Base-by-base conservation (phyloP, 257 asterid genomes). In the Salvia hispanica region DNA sequence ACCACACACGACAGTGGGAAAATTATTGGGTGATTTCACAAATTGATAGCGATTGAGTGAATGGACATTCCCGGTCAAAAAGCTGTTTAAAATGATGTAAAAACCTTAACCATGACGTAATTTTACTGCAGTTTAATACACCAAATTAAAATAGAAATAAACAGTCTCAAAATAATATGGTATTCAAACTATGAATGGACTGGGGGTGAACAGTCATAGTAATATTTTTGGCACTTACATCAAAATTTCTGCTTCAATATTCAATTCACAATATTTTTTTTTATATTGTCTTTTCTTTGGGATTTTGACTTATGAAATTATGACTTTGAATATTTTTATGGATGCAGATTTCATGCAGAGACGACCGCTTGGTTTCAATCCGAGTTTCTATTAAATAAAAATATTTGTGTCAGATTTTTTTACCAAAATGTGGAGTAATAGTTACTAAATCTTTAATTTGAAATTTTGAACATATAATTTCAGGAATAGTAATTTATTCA, bases 41-140 rank as follows among this genome's bases (percentile, higher is more conserved):
- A 68, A 62, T 14, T 37, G 75, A 69, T 56, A 58, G 64, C 45
- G 71, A 69, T 55, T 47, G 75, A 46, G 64, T 43, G 75, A 46
- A 58, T 43, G 44, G 72, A 64, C 44, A 62, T 6, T 46, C 57
- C 34, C 12, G 68, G 48, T 46, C 66, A 70, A 73, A 45, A 73
- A 21, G 77, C 70, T 73, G 55, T 39, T n/a, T 6, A 33, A 47
- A 67, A 12, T 36, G 12, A 50, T 56, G 66, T 62, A 9, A 37
- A 48, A 61, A 21, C 54, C 62, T 33, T 12, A 70, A 21, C 28
- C 5, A 57, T 57, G 67, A 72, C 55, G 67, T 50, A 48, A 57
- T 65, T 56, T 73, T 50, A 52, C 57, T 14, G 33, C 47, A 48
- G 37, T 57, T 72, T 36, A 6, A 9, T 10, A 40, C 64, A 28